A percentile compares a stretch with the other conserved stretches of the same genome.
Conservation (phyloP, 768 basidiomycete genomes). For the Kwoniella heveanensis region DNA sequence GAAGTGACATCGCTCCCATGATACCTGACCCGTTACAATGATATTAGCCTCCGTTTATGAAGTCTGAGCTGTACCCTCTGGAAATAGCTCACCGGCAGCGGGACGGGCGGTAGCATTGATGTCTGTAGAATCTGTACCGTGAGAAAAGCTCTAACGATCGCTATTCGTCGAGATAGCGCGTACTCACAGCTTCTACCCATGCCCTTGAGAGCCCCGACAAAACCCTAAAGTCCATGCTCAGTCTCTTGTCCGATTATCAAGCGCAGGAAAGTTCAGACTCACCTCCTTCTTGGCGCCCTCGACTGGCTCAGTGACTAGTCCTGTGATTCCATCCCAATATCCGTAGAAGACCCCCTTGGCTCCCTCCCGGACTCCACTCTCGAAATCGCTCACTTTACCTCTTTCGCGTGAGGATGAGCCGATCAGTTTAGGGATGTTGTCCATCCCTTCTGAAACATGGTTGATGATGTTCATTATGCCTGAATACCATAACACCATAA, state of each 20-base stretch:
- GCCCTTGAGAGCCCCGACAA: conserved; percentile 57
- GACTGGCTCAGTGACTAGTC: conserved; percentile 57
- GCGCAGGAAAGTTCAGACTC: neutral
- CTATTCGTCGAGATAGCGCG: too few relatives aligned
- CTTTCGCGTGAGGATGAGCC: conserved; percentile 59
- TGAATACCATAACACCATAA: conserved; percentile 32
- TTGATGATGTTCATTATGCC: conserved; percentile 59
- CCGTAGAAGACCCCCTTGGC: conserved; percentile 59
- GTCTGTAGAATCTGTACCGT: conserved; percentile 31
- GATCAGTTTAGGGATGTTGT: conserved; percentile 56
- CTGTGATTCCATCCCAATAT: conserved; percentile 58
- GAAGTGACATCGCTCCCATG: conserved; percentile 43
- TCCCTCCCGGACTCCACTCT: conserved; percentile 60
- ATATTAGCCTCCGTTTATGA: neutral
- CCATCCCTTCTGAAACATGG: conserved; percentile 22
- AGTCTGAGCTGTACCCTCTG: conserved; percentile 32
- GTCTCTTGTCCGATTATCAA: neutral
- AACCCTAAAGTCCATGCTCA: conserved; percentile 47
- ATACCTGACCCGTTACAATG: conserved; percentile 26
- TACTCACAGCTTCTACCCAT: conserved; percentile 56
- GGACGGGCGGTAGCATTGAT: conserved; percentile 56
- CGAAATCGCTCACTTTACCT: conserved; percentile 60
- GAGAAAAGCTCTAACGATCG: neutral
- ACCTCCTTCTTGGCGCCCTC: conserved; percentile 58
- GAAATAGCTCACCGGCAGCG: conserved; percentile 54